Evolutionary conservation across 2,329 filamentous ascomycete genomes (phyloP).

Genomic region (Colletotrichum siamense): DNA sequence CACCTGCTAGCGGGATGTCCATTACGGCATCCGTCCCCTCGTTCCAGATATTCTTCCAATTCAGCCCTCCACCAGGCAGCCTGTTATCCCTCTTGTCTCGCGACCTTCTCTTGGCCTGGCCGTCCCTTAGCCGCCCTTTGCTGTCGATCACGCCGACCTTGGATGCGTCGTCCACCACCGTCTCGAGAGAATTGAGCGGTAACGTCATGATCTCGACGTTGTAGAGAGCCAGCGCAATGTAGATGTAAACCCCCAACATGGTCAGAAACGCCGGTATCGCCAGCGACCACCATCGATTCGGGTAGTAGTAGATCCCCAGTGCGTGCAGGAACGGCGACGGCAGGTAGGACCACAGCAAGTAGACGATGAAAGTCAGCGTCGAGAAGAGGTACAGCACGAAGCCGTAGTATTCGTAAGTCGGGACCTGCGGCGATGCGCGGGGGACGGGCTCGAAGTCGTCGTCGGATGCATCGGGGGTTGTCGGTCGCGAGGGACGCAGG

Average conservation of each 20-base stretch:
- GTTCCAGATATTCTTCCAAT: conserved; percentile 88
- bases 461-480: conserved; percentile 90
- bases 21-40: conserved; percentile 95
- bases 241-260: conserved; percentile 89
- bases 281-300: conserved; percentile 96
- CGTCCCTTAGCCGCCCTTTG: conserved; percentile 59
- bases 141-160: conserved; percentile 83
- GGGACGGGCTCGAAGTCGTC: conserved; percentile 82
- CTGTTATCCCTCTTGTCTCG: conserved; percentile 39
- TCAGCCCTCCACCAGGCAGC: conserved; percentile 45
- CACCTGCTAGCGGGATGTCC: conserved; percentile 93
- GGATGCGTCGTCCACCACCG: conserved; percentile 88
- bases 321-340: conserved; percentile 91
- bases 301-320: conserved; percentile 95
- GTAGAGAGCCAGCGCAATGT: conserved; percentile 88
- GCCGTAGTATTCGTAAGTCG: conserved; percentile 99
- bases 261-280: conserved; percentile 91
- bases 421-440: conserved; percentile 87
- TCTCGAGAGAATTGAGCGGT: conserved; percentile 80
- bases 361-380: conserved; percentile 78
- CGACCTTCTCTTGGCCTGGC: conserved; percentile 34
- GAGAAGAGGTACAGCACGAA: conserved; percentile 96
- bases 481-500: conserved; percentile 87
- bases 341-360: conserved; percentile 84
- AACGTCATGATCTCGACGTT: conserved; percentile 90